Conservation (phyloP, 2,329 filamentous ascomycete genomes). For the Aspergillus floridensis region DNA sequence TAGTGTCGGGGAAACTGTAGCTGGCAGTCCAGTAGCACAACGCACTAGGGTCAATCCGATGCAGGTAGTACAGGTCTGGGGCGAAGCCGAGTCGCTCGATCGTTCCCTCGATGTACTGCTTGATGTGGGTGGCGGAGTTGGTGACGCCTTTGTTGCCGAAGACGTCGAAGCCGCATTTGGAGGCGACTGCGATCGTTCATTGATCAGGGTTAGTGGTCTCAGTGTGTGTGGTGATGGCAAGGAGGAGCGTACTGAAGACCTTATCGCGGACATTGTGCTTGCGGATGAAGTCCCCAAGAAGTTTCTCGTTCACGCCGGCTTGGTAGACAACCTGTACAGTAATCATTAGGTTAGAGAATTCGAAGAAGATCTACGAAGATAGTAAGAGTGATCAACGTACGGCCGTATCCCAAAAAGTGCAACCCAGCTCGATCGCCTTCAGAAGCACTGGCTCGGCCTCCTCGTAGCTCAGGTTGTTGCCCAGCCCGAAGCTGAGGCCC, state of each 20-base stretch:
- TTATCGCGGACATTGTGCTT: conserved; percentile 53
- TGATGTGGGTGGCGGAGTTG: conserved; percentile 49
- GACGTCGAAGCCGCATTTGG: conserved; percentile 47
- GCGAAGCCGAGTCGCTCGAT: conserved; percentile 50
- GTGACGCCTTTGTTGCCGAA: conserved; percentile 41
- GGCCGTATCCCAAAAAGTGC: conserved; percentile 50
- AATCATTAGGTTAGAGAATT: not conserved
- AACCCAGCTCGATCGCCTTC: conserved; percentile 50
- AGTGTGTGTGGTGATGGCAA: too few relatives aligned
- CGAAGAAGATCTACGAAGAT: not conserved
- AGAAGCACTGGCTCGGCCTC: conserved; percentile 50
- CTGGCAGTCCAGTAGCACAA: not conserved
- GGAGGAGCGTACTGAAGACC: conserved; percentile 43
- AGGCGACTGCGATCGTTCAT: conserved; percentile 40
- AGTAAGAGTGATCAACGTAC: conserved; percentile 24
- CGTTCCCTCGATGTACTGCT: conserved; percentile 50
- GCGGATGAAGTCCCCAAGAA: conserved; percentile 51
- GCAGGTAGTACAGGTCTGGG: conserved; percentile 48
- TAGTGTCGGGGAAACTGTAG: not conserved
- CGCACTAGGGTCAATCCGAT: conserved; percentile 47
- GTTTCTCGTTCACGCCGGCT: conserved; percentile 50
- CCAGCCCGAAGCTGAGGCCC: conserved; percentile 48
- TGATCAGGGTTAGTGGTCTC: not conserved
- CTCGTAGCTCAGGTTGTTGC: conserved; percentile 43
- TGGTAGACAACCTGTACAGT: conserved; percentile 44